Conservation (phyloP, 805 yeast species). For the Clavispora carvajalis region DNA sequence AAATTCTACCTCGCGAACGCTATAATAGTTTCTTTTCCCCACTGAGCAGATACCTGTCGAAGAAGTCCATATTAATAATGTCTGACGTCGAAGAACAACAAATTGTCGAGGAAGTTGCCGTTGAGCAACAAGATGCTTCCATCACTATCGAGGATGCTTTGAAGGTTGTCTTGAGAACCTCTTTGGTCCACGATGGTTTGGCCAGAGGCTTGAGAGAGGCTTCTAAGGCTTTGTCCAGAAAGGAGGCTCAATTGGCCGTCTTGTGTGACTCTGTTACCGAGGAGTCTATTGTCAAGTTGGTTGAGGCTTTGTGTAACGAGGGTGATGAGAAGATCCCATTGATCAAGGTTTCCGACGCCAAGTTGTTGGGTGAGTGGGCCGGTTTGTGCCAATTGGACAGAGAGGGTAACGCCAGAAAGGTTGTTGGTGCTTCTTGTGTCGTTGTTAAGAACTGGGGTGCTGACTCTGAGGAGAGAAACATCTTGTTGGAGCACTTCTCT, state of each 20-base stretch:
- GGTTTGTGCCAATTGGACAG: slow-evolving; percentile 99
- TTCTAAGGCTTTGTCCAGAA: slow-evolving; percentile 95
- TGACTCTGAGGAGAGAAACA: slow-evolving; percentile 95
- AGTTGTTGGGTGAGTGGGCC: slow-evolving; percentile 99
- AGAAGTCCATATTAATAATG: slow-evolving; percentile 66
- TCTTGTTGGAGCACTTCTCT: slow-evolving; percentile 93
- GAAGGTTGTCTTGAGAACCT: slow-evolving; percentile 95
- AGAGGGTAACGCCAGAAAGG: slow-evolving; percentile 99
- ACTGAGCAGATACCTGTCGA: slow-evolving; percentile 51
- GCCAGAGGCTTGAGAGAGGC: slow-evolving; percentile 99
- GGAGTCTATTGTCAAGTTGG: slow-evolving; percentile 92
- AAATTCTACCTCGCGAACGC: neutral
- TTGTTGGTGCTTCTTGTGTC: slow-evolving; percentile 99
- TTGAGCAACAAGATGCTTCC: slow-evolving; percentile 79
- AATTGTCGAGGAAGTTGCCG: slow-evolving; percentile 77
- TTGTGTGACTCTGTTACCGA: slow-evolving; percentile 98
- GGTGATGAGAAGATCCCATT: slow-evolving; percentile 94
- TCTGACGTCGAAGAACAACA: slow-evolving; percentile 92
- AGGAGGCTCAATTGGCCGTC: slow-evolving; percentile 97
- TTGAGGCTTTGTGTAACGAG: slow-evolving; percentile 99
- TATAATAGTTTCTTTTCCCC: slow-evolving; percentile 4
- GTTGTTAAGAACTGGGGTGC: slow-evolving; percentile 99
- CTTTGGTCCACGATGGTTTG: slow-evolving; percentile 98
- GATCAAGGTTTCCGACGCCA: slow-evolving; percentile 99
- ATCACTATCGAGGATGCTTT: slow-evolving; percentile 97